phyloP scores from a whole-genome alignment of 2,329 filamentous ascomycete species.

The Pezicula rhizophila region DNA sequence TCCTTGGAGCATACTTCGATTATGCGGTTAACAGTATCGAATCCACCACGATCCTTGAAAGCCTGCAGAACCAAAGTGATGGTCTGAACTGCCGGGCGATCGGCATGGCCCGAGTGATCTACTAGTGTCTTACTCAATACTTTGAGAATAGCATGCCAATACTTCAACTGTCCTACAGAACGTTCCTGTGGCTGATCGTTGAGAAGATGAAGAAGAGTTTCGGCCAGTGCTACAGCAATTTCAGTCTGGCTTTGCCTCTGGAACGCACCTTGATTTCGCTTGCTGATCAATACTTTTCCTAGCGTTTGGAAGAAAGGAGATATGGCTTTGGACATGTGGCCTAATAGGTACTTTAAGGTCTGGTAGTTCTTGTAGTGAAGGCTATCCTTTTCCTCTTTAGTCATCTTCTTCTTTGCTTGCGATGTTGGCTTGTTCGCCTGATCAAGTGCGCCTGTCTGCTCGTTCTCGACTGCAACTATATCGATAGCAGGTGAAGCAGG shows the following conservation, averaged over 20 bases:
- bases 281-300: slow-evolving; percentile 73
- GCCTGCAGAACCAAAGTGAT: slow-evolving; percentile 76
- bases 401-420: slow-evolving; percentile 30
- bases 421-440: slow-evolving; percentile 23
- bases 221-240: slow-evolving; percentile 61
- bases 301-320: slow-evolving; percentile 80
- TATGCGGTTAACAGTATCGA: slow-evolving; percentile 68
- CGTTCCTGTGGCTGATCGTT: slow-evolving; percentile 35
- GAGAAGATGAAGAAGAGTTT: slow-evolving; percentile 64
- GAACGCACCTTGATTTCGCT: slow-evolving; percentile 63
- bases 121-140: slow-evolving; percentile 74
- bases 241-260: slow-evolving; percentile 46
- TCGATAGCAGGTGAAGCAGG: not conserved
- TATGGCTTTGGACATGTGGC: slow-evolving; percentile 72
- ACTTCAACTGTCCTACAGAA: slow-evolving; percentile 63
- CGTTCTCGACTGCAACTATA: not conserved
- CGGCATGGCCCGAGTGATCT: slow-evolving; percentile 44
- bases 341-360: slow-evolving; percentile 69
- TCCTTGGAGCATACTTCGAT: slow-evolving; percentile 62
- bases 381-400: slow-evolving; percentile 33
- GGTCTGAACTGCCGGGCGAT: slow-evolving; percentile 39
- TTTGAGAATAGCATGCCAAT: slow-evolving; percentile 76
- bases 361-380: slow-evolving; percentile 67
- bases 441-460: too few relatives aligned
- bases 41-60: slow-evolving; percentile 76